A percentile compares a stretch with the other conserved stretches of the same genome.
phyloP scores from a whole-genome alignment of 1,284 basidiomycete genomes.

The Leccinum variabile region DNA sequence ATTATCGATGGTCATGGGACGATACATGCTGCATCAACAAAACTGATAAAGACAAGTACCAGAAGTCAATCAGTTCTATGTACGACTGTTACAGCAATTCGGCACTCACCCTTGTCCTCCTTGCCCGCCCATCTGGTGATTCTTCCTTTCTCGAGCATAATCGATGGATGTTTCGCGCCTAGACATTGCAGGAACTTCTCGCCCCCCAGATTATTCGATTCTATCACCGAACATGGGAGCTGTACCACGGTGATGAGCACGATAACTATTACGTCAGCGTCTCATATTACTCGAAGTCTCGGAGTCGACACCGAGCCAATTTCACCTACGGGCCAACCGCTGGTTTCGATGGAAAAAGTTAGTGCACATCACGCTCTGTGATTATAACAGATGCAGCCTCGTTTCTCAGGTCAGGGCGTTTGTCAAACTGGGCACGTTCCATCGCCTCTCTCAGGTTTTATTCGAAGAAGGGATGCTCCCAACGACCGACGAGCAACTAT shows the following conservation, averaged over 20 bases:
- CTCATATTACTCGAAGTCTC: too few relatives aligned
- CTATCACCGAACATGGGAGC: conserved; percentile 10
- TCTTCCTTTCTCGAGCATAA: conserved; percentile 10
- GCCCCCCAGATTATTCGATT: conserved; percentile 15
- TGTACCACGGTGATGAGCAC: conserved; percentile 1
- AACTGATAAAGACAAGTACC: not conserved
- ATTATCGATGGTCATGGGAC: conserved; percentile 14
- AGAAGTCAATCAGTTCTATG: conserved; percentile 19
- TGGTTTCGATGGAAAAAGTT: too few relatives aligned
- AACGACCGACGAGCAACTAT: too few relatives aligned
- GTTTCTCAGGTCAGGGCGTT: too few relatives aligned
- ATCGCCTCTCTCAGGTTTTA: too few relatives aligned
- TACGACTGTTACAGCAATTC: conserved; percentile 24
- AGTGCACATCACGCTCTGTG: too few relatives aligned
- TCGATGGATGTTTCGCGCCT: conserved; percentile 22
- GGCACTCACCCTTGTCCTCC: conserved; percentile 18
- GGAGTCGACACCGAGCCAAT: too few relatives aligned
- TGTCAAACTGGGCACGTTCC: too few relatives aligned
- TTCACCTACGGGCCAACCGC: too few relatives aligned
- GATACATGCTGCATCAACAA: conserved; percentile 20
- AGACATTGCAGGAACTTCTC: conserved; percentile 22
- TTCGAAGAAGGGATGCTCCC: too few relatives aligned
- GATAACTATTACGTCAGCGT: not conserved
- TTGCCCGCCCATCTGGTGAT: not conserved
- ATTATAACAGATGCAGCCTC: too few relatives aligned